Conservation (phyloP, 371 early-diverging fungal species). For the Haplosporangium sp. region DNA sequence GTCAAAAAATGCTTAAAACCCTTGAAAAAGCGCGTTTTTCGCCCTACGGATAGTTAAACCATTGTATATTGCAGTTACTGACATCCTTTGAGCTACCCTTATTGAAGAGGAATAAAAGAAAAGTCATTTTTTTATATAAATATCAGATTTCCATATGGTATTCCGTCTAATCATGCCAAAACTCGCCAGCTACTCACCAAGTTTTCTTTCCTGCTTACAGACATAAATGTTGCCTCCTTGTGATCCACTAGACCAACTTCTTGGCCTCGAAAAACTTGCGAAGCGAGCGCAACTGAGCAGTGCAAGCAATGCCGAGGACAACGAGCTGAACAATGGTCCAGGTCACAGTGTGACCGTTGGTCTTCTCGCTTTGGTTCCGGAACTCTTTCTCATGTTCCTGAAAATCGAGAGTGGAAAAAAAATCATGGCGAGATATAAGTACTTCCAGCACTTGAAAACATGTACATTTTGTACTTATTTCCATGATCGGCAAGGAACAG, state of each 20-base stretch:
- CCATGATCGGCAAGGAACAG: not conserved
- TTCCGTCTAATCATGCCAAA: not conserved
- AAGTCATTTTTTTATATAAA: too few species aligned
- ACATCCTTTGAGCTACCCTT: too few species aligned
- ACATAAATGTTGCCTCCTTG: too few species aligned
- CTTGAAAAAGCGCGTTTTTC: too few species aligned
- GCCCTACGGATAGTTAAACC: too few species aligned
- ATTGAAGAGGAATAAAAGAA: too few species aligned
- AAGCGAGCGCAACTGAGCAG: constrained; percentile 92
- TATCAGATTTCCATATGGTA: too few species aligned
- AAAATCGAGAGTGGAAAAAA: not conserved
- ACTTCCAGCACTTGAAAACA: not conserved
- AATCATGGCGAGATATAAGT: not conserved
- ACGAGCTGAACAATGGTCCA: constrained; percentile 92
- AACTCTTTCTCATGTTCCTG: constrained; percentile 92
- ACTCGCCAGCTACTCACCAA: not conserved
- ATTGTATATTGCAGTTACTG: too few species aligned
- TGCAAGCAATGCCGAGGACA: constrained; percentile 83
- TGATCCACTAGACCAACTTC: constrained; percentile 79
- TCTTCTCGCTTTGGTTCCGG: constrained; percentile 84
- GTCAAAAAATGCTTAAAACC: too few species aligned
- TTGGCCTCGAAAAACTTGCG: constrained; percentile 93
- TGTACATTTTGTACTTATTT: not conserved
- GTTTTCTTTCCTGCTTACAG: not conserved
- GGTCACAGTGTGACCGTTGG: constrained; percentile 86